Percentiles rank a stretch among this genome's conserved stretches.
These are phyloP conservation scores for Zygosaccharomyces sapae DNA, from an alignment of 1,139 yeast genomes.

Conservation along the genomic window DNA sequence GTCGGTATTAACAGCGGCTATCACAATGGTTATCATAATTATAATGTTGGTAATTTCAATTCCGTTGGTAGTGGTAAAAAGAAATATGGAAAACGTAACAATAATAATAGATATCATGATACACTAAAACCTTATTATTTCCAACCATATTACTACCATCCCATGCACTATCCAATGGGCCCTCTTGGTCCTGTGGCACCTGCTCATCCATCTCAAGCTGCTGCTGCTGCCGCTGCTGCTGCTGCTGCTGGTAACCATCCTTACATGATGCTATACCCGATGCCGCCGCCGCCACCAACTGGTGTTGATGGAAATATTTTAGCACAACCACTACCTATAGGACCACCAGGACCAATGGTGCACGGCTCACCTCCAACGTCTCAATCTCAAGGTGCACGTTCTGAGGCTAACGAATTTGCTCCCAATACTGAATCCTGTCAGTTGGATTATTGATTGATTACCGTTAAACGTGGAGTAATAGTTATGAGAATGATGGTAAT, in stretches of 20 bases:
- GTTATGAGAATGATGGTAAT: not conserved
- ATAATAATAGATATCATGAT: conserved; percentile 17
- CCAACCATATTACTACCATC: conserved; percentile 32
- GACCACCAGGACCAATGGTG: conserved; percentile 13
- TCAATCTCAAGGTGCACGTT: conserved; percentile 14
- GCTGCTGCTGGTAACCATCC: conserved; percentile 24
- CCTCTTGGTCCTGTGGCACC: conserved; percentile 19
- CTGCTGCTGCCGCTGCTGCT: conserved; percentile 19
- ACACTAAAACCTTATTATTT: conserved; percentile 30
- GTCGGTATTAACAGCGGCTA: conserved; percentile 12
- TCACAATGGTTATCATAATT: conserved; percentile 8
- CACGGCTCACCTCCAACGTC: conserved; percentile 12
- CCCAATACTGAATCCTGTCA: conserved; percentile 14
- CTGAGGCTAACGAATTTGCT: conserved; percentile 14
- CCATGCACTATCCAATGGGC: conserved; percentile 32
- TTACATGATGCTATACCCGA: conserved; percentile 34
- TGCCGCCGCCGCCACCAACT: conserved; percentile 30
- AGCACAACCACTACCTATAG: conserved; percentile 14
- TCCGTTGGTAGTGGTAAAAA: conserved; percentile 7
- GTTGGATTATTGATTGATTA: conserved; percentile 15
- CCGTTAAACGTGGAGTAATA: not conserved
- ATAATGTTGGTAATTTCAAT: conserved; percentile 1
- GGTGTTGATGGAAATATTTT: conserved; percentile 18
- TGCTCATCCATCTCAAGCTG: conserved; percentile 21
- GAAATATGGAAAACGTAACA: conserved; percentile 13